phyloP scores from a whole-genome alignment of 345 rosid species.

The Lepidium didymum region DNA sequence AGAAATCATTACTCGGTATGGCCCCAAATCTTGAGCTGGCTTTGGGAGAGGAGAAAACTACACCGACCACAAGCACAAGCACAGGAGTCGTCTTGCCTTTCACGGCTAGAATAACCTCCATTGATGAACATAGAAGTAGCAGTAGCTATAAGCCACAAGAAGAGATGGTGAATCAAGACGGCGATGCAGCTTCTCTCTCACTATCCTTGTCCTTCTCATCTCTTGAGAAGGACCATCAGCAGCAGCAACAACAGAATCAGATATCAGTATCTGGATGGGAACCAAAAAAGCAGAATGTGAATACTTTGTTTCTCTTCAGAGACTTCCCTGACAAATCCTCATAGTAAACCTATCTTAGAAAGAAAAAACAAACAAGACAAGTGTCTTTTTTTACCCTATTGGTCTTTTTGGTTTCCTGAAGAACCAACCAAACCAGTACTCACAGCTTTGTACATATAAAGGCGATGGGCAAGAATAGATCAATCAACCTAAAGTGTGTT shows the following conservation, averaged over 20 bases:
- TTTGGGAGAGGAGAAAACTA: constrained; percentile 54
- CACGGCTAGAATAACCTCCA: constrained; percentile 23
- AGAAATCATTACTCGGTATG: constrained; percentile 23
- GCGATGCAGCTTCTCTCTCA: constrained; percentile 52
- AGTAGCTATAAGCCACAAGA: constrained; percentile 27
- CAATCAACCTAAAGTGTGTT: not conserved
- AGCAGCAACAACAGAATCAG: constrained; percentile 24
- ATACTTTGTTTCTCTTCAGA: constrained; percentile 58
- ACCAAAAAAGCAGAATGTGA: constrained; percentile 53
- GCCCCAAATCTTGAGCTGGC: constrained; percentile 78
- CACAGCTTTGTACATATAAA: constrained; percentile 9
- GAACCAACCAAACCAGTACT: not conserved
- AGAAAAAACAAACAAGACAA: not conserved
- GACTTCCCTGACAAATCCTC: constrained; percentile 39
- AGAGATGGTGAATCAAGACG: constrained; percentile 29
- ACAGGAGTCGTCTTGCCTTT: constrained; percentile 49
- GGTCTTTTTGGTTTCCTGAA: not conserved
- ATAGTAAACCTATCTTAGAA: not conserved
- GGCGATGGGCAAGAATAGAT: not conserved
- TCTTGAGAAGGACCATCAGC: constrained; percentile 43
- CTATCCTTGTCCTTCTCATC: constrained; percentile 74
- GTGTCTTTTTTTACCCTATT: not conserved
- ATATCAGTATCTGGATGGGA: constrained; percentile 33
- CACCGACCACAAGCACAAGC: not conserved
- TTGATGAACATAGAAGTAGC: constrained; percentile 31